These are phyloP conservation scores for Xerocomus spinulosus DNA, from an alignment of 768 basidiomycete genomes.

Conservation along the genomic window DNA sequence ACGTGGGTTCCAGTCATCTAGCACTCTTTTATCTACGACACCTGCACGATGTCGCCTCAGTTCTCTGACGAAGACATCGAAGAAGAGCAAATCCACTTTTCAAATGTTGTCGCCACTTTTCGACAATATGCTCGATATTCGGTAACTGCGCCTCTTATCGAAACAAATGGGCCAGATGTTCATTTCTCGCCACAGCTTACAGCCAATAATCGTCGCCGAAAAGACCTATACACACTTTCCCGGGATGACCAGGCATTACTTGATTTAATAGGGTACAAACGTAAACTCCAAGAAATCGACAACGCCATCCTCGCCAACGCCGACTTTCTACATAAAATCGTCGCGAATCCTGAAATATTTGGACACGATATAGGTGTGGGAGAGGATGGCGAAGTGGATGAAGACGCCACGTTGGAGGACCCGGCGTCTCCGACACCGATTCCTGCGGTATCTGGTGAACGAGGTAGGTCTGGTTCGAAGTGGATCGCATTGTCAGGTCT, in stretches of 20 bases:
- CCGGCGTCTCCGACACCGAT: background rate
- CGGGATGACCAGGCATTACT: constrained; percentile 66
- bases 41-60: constrained; percentile 20
- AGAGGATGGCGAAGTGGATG: constrained; percentile 18
- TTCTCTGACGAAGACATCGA: constrained; percentile 33
- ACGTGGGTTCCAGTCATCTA: constrained; percentile 11
- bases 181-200: constrained; percentile 38
- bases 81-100: constrained; percentile 69
- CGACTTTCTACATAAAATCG: constrained; percentile 68
- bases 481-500: constrained; percentile 16
- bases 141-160: constrained; percentile 19
- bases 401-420: constrained; percentile 16
- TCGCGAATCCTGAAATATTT: constrained; percentile 80
- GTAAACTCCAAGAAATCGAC: constrained; percentile 78
- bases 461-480: constrained; percentile 19
- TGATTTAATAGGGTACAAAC: constrained; percentile 63
- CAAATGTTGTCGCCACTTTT: constrained; percentile 72
- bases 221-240: constrained; percentile 71
- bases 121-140: constrained; percentile 71
- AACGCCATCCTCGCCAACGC: constrained; percentile 77
- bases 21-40: background rate
- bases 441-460: background rate
- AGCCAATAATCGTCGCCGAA: constrained; percentile 63
- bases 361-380: constrained; percentile 39
- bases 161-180: background rate